Evolutionary conservation across 148 eudicot genomes (phyloP).

Genomic region (Amaranthus hypochondriacus): DNA sequence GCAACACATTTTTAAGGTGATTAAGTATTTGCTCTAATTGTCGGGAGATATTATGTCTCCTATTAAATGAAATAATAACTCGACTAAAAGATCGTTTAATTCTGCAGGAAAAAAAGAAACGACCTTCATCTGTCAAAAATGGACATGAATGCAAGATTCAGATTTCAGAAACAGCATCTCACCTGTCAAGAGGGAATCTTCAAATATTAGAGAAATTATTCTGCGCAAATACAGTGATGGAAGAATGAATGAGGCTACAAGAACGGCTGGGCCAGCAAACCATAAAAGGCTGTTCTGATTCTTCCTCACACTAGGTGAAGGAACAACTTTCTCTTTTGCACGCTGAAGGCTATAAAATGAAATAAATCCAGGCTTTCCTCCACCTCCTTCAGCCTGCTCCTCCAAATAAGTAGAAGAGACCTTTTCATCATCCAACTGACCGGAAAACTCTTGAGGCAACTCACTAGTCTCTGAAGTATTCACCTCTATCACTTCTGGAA

Average conservation of each 20-base stretch:
- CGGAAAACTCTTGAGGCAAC: slow-evolving; percentile 15
- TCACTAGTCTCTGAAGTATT: slow-evolving; percentile 45
- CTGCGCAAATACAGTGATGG: slow-evolving; percentile 93
- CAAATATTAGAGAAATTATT: slow-evolving; percentile 80
- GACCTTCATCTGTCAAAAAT: not conserved
- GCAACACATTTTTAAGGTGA: not conserved
- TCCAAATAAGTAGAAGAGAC: slow-evolving; percentile 22
- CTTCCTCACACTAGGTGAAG: slow-evolving; percentile 23
- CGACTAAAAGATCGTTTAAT: not conserved
- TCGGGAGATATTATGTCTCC: not conserved
- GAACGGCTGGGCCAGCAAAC: slow-evolving; percentile 85
- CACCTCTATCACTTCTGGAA: slow-evolving; percentile 37
- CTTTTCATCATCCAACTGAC: slow-evolving; percentile 22
- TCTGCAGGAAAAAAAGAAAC: not conserved
- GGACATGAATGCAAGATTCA: slow-evolving; percentile 1
- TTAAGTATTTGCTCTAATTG: not conserved
- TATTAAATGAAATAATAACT: not conserved
- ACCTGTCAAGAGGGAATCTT: slow-evolving; percentile 96
- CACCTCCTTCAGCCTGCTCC: slow-evolving; percentile 15
- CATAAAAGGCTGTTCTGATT: slow-evolving; percentile 56
- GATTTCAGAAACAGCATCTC: slow-evolving; percentile 10
- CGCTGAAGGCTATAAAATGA: slow-evolving; percentile 48
- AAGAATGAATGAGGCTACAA: slow-evolving; percentile 79
- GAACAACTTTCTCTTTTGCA: slow-evolving; percentile 32
- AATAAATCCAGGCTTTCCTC: slow-evolving; percentile 76